phyloP scores from a whole-genome alignment of 2,329 filamentous ascomycete species.

The Xylaria multiplex region DNA sequence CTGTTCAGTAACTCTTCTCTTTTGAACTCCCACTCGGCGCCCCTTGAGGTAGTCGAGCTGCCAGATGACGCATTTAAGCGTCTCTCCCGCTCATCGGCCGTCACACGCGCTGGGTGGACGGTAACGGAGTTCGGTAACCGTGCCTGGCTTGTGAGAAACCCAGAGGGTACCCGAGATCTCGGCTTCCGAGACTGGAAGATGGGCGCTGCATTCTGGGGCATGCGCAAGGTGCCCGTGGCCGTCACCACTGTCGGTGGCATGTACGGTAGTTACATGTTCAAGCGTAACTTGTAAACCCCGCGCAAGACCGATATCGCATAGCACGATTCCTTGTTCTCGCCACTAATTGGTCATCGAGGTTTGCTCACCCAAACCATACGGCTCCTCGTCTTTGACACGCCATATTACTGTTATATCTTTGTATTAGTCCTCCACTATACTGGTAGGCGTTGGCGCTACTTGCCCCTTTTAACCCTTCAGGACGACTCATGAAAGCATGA shows the following conservation, averaged over 20 bases:
- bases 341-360: neutral
- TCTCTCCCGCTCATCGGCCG: constrained; percentile 70
- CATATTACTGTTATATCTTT: neutral
- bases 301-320: neutral
- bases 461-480: neutral
- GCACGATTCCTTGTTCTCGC: neutral
- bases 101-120: constrained; percentile 73
- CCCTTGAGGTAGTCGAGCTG: constrained; percentile 81
- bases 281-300: constrained; percentile 61
- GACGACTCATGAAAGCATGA: constrained; percentile 34
- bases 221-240: constrained; percentile 91
- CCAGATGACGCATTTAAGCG: constrained; percentile 73
- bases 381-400: neutral
- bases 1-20: constrained; percentile 64
- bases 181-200: constrained; percentile 79
- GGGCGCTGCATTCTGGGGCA: constrained; percentile 85
- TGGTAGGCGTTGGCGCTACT: constrained; percentile 9
- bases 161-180: constrained; percentile 58
- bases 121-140: constrained; percentile 74
- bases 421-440: neutral
- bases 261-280: constrained; percentile 80
- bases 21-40: constrained; percentile 68
- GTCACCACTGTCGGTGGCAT: constrained; percentile 92
- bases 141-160: constrained; percentile 68
- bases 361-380: neutral